A percentile compares a stretch with the other conserved stretches of the same genome.
phyloP scores from a whole-genome alignment of 2,329 filamentous ascomycete species.

The Raffaelea ambrosiae region DNA sequence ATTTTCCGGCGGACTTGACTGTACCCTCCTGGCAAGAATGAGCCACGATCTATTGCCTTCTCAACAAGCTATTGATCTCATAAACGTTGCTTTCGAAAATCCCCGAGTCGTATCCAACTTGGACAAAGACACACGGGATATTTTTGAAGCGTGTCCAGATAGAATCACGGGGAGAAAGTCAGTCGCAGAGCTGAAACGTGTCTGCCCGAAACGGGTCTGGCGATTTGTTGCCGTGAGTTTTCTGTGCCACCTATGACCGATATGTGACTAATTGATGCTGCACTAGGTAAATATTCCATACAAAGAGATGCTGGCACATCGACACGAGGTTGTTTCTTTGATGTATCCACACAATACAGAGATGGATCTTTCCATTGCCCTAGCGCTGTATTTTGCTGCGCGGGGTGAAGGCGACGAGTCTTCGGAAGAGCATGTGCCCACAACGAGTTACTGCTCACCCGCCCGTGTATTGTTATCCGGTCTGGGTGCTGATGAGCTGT shows the following conservation, averaged over 20 bases:
- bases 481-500: slow-evolving; percentile 90
- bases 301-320: slow-evolving; percentile 60
- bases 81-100: slow-evolving; percentile 97
- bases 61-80: slow-evolving; percentile 67
- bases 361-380: slow-evolving; percentile 95
- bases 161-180: slow-evolving; percentile 77
- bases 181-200: slow-evolving; percentile 59
- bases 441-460: slow-evolving; percentile 35
- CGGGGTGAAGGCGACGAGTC: slow-evolving; percentile 55
- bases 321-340: slow-evolving; percentile 60
- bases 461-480: slow-evolving; percentile 85
- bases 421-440: slow-evolving; percentile 12
- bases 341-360: slow-evolving; percentile 95
- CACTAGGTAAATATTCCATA: slow-evolving; percentile 77
- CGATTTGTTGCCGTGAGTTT: slow-evolving; percentile 63
- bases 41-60: slow-evolving; percentile 65
- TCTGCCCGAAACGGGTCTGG: slow-evolving; percentile 68
- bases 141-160: slow-evolving; percentile 84
- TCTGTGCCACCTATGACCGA: no score
- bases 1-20: slow-evolving; percentile 93
- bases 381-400: slow-evolving; percentile 90
- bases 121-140: slow-evolving; percentile 18
- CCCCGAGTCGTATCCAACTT: slow-evolving; percentile 59
- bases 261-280: no score
- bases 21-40: slow-evolving; percentile 76